Evolutionary conservation across 2,329 filamentous ascomycete genomes (phyloP).

Genomic region (Paecilomyces sp.): DNA sequence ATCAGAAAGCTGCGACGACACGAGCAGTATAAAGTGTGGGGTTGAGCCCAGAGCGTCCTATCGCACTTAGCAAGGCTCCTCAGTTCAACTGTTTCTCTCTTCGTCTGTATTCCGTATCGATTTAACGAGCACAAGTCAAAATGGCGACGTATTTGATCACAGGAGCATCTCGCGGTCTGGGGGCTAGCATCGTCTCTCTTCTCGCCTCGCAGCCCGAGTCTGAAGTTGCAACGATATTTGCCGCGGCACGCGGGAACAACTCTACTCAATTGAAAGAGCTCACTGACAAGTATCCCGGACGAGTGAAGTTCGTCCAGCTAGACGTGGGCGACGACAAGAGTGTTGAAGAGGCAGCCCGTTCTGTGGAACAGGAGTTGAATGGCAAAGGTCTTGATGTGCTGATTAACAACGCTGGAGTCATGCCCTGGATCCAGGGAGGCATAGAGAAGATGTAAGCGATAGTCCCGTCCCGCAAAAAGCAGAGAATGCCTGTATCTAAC

Average conservation of each 20-base stretch:
- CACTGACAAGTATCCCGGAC: slow-evolving; percentile 19
- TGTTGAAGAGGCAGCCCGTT: slow-evolving; percentile 25
- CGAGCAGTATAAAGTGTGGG: not conserved
- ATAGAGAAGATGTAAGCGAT: slow-evolving; percentile 15
- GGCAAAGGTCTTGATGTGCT: slow-evolving; percentile 31
- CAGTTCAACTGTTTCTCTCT: not conserved
- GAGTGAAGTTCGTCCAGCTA: slow-evolving; percentile 27
- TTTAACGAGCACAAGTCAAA: not conserved
- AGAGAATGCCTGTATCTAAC: not conserved
- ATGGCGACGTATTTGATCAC: slow-evolving; percentile 32
- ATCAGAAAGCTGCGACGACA: not conserved
- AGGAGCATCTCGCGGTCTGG: slow-evolving; percentile 26
- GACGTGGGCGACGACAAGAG: slow-evolving; percentile 28
- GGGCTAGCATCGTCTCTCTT: slow-evolving; percentile 20
- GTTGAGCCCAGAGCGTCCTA: not conserved
- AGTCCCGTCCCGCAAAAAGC: not conserved
- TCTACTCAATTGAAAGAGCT: slow-evolving; percentile 22
- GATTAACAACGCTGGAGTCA: slow-evolving; percentile 23
- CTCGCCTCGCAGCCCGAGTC: slow-evolving; percentile 20
- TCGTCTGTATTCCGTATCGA: not conserved
- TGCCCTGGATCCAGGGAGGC: slow-evolving; percentile 3
- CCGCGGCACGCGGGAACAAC: slow-evolving; percentile 25
- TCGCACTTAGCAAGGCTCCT: not conserved
- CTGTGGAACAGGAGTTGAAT: slow-evolving; percentile 23
- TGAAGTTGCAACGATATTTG: slow-evolving; percentile 32